Evolutionary conservation across 495 filamentous ascomycete genomes (phyloP), one percentile per base, ranked within the genome.

Genomic region (Rhypophila decipiens): DNA sequence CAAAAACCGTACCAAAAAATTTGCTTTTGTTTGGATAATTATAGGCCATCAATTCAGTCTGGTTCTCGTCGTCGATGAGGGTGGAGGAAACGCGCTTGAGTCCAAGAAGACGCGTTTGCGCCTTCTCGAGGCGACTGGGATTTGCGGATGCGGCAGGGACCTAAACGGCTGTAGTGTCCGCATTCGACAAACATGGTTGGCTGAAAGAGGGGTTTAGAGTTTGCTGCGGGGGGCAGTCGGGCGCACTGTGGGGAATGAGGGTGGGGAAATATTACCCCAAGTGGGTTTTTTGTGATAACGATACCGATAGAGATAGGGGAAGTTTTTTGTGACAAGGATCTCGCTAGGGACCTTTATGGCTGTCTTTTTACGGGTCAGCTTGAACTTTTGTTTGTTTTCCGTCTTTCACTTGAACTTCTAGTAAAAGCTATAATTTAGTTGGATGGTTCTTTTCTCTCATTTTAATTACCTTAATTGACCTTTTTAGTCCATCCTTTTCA

Each of bases 81-180:
- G 43, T 45, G 19, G 24, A 36, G 43, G 33, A 27, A 27, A 45
- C 43, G 43, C 43, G 43, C 43, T 20, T 8, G 29, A n/a, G 18
- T 2, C 23, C 1, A 9, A 17, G 37, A 31, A 24, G 23, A 47
- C 50, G 50, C 44, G 50, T 47, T 44, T 34, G 27, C 27, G 27
- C 27, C 13, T 31, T 31, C 7, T 31, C 27, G 27, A 13, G 27
- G 27, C 27, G 7, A 7, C 27, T 31, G 27, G 7, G 27, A 13
- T 31, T 31, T 31, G 27, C 27, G 7, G 27, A 7, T 31, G 27
- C 27, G 13, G 27, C 27, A 31, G 27, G 13, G n/a, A n/a, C n/a
- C n/a, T n/a, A n/a, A n/a, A n/a, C n/a, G n/a, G 27, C 27, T 13
- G 27, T 7, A 13, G 27, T 7, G 27, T 7, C 27, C 7, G 27